Evolutionary conservation across 441 rosid species (phyloP), one percentile per base, ranked within the genome.

Genomic region (Pelargonium citronellum): DNA sequence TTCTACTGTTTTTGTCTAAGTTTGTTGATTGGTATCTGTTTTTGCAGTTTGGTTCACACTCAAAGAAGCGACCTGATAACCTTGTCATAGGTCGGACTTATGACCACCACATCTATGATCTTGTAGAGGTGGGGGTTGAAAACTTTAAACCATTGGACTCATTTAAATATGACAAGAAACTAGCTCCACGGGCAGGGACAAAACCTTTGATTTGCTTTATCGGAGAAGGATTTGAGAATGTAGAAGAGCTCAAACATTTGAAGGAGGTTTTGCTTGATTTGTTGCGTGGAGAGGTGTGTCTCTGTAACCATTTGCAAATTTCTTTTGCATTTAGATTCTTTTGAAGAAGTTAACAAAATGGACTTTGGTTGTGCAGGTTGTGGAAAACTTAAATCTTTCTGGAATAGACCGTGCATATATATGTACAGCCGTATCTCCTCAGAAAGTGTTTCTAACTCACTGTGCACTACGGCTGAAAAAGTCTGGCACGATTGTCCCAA

Each of bases 1-100:
- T 30, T 1, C 37, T 30, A 30, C 3, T 30, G 37, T 30, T 30
- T 30, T 30, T 7, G 9, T 47, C 11, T 47, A 47, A 47, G 13
- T 11, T 2, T 47, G 53, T 11, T 11, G n/a, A 7, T 47, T 47
- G 53, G n/a, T 49, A 47, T 47, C 55, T 49, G 4, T 13, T 55
- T 72, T 75, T 82, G 82, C 84, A 91, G 97, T 91, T 81, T 79
- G 99, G 95, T 53, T 90, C 95, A 30, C 92, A 91, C 75, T 73
- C 97, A 24, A 94, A 90, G 91, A 94, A 94, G 79, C 84, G 96
- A 24, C 97, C 99, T 13, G 81, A 91, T 79, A 94, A 91, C 80
- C 88, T 94, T 69, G 84, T 94, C 16, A 80, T 91, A 20, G 96
- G 99, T 24, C 75, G 97, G 75, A 94, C 83, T 39, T 94, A 87